phyloP scores from a whole-genome alignment of 805 yeast species.

The Candida arabinofermentans region DNA sequence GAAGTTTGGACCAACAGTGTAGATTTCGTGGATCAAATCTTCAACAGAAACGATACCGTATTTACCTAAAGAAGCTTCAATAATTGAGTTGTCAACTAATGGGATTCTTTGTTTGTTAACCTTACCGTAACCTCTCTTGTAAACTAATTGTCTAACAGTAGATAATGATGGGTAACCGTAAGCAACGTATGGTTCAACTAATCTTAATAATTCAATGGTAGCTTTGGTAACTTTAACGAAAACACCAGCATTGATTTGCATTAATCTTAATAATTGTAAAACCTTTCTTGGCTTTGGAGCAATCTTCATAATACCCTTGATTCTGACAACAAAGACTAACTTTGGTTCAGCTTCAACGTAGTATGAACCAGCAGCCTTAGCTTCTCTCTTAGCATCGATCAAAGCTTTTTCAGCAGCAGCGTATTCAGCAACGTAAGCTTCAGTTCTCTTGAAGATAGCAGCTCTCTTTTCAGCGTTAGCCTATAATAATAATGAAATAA shows the following conservation, averaged over 20 bases:
- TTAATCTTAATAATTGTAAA: slow-evolving; percentile 86
- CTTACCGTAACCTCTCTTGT: slow-evolving; percentile 99
- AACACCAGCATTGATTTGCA: slow-evolving; percentile 92
- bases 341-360: slow-evolving; percentile 93
- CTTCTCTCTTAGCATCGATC: slow-evolving; percentile 84
- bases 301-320: slow-evolving; percentile 98
- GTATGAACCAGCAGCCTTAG: slow-evolving; percentile 91
- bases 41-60: slow-evolving; percentile 90
- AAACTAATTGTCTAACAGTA: slow-evolving; percentile 85
- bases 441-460: slow-evolving; percentile 78
- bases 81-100: slow-evolving; percentile 80
- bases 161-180: slow-evolving; percentile 96
- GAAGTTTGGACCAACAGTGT: slow-evolving; percentile 97
- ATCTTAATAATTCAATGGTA: slow-evolving; percentile 84
- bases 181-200: slow-evolving; percentile 95
- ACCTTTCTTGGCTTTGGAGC: slow-evolving; percentile 99
- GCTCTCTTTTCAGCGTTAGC: slow-evolving; percentile 45
- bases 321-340: slow-evolving; percentile 94
- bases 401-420: slow-evolving; percentile 86
- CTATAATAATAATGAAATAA: slow-evolving; percentile 21
- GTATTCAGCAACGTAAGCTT: slow-evolving; percentile 95
- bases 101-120: slow-evolving; percentile 93
- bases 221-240: slow-evolving; percentile 96
- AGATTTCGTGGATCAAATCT: slow-evolving; percentile 94
- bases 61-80: slow-evolving; percentile 85